These are phyloP conservation scores for Hygrocybe coccinea DNA, from an alignment of 768 basidiomycete species.

Conservation along the genomic window DNA sequence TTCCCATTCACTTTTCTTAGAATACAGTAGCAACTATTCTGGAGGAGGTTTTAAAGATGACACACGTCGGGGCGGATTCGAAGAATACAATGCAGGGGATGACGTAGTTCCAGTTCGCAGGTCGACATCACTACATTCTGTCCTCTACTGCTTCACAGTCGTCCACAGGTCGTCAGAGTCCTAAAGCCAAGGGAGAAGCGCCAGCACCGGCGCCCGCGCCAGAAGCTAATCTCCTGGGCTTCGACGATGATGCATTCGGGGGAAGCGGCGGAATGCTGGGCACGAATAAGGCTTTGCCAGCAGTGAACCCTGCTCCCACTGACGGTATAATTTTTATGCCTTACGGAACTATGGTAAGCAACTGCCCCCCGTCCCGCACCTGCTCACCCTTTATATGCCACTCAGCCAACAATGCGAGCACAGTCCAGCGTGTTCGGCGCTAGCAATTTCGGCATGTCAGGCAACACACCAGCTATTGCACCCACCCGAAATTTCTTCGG, in stretches of 20 bases:
- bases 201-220: constrained; percentile 41
- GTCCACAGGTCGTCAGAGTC: constrained; percentile 23
- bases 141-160: constrained; percentile 14
- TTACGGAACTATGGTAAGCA: constrained; percentile 4
- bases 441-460: constrained; percentile 12
- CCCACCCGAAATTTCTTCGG: constrained; percentile 30
- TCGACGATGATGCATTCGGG: constrained; percentile 62
- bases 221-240: constrained; percentile 71
- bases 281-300: constrained; percentile 54
- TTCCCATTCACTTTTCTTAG: not conserved
- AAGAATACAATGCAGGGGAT: constrained; percentile 96
- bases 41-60: constrained; percentile 57
- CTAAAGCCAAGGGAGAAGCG: constrained; percentile 35
- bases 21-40: constrained; percentile 32
- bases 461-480: constrained; percentile 14
- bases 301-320: constrained; percentile 32
- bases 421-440: constrained; percentile 5
- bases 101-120: constrained; percentile 54
- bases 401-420: constrained; percentile 9
- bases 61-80: constrained; percentile 53
- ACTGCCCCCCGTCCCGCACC: constrained; percentile 30
- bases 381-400: constrained; percentile 28
- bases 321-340: constrained; percentile 37
- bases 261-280: constrained; percentile 30
- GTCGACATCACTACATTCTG: constrained; percentile 34